A percentile compares a stretch with the other conserved stretches of the same genome.
Conservation (phyloP, 1,284 basidiomycete genomes). For the Malassezia restricta region DNA sequence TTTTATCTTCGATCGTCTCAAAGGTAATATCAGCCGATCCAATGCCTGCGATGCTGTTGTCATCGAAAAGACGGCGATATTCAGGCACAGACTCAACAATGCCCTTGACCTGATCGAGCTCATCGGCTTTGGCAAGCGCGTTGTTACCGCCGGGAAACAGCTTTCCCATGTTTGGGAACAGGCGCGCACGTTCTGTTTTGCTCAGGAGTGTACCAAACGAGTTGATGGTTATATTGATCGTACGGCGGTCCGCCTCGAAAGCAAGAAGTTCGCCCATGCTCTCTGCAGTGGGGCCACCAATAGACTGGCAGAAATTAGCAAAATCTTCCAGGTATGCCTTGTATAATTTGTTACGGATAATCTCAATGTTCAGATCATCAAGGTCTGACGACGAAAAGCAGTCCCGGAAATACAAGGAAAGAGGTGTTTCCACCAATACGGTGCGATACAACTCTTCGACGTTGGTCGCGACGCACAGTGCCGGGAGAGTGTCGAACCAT, state of each 20-base stretch:
- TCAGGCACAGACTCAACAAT: conserved; percentile 79
- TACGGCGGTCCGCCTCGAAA: conserved; percentile 92
- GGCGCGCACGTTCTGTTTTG: conserved; percentile 87
- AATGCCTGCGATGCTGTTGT: conserved; percentile 14
- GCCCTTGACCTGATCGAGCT: conserved; percentile 78
- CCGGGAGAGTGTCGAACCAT: conserved; percentile 96
- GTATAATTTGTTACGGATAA: conserved; percentile 99
- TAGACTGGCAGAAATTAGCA: conserved; percentile 64
- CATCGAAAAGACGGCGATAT: conserved; percentile 78
- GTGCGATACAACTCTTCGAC: conserved; percentile 98
- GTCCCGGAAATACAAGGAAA: conserved; percentile 93
- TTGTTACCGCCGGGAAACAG: conserved; percentile 95
- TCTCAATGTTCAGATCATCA: conserved; percentile 98
- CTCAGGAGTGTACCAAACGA: conserved; percentile 88
- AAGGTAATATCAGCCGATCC: conserved; percentile 48
- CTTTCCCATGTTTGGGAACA: conserved; percentile 86
- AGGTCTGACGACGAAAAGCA: conserved; percentile 89
- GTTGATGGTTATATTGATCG: conserved; percentile 98
- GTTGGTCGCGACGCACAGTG: conserved; percentile 94
- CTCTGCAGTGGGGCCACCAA: conserved; percentile 53
- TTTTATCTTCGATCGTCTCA: conserved; percentile 70
- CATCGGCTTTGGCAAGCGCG: conserved; percentile 80
- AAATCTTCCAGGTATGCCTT: conserved; percentile 99
- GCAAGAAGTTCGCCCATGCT: conserved; percentile 58
- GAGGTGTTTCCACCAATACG: conserved; percentile 89